Percentiles rank a stretch among this genome's conserved stretches.
Conservation (phyloP, 139 green algal genomes). For the Chlorella ohadii region DNA sequence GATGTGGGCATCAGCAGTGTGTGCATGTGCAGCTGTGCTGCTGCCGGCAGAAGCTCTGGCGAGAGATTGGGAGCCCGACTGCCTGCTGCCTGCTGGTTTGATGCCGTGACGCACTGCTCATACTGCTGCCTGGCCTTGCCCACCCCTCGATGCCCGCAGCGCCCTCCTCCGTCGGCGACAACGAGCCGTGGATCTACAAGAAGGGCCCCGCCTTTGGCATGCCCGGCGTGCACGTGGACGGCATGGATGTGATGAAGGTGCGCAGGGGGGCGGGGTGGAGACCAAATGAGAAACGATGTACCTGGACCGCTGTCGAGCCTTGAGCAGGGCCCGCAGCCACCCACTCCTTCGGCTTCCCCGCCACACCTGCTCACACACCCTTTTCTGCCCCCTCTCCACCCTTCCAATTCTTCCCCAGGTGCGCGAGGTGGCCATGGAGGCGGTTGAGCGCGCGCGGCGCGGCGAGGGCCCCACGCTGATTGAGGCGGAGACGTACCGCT, state of each 20-base stretch:
- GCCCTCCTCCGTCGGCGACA: slow-evolving; percentile 59
- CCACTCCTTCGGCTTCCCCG: no score
- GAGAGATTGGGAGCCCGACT: no score
- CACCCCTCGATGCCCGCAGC: no score
- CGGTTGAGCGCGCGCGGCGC: slow-evolving; percentile 86
- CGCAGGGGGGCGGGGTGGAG: background rate
- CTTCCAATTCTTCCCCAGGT: slow-evolving; percentile 52
- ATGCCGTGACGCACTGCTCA: no score
- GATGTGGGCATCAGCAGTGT: no score
- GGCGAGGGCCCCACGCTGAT: slow-evolving; percentile 97
- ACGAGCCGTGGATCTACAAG: slow-evolving; percentile 96
- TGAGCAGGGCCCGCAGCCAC: no score
- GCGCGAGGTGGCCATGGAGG: slow-evolving; percentile 86
- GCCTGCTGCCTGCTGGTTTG: no score
- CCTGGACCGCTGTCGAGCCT: no score
- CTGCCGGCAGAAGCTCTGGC: no score
- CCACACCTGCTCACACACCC: background rate
- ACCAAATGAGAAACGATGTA: no score
- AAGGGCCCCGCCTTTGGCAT: slow-evolving; percentile 98
- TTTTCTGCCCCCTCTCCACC: background rate
- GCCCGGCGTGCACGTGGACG: slow-evolving; percentile 95
- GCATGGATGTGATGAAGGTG: slow-evolving; percentile 99
- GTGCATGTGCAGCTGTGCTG: no score
- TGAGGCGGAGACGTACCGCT: slow-evolving; percentile 98
- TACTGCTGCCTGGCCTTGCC: no score